phyloP scores from a whole-genome alignment of 345 rosid genomes.

The Lepidium africanum region DNA sequence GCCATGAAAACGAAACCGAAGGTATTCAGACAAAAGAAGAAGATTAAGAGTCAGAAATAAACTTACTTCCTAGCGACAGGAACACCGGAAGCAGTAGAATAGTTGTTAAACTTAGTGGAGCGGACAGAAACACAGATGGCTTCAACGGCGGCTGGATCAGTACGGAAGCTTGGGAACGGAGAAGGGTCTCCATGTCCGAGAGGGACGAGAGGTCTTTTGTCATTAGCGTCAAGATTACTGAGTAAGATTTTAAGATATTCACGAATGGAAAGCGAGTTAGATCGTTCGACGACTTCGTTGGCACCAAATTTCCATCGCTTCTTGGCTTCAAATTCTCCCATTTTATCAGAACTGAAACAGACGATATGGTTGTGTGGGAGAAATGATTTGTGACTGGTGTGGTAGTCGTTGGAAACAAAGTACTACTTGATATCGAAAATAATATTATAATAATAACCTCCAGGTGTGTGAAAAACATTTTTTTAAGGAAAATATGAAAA shows the following conservation, averaged over 20 bases:
- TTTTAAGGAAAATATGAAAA: too few species aligned
- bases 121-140: slow-evolving; percentile 21
- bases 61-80: slow-evolving; percentile 23
- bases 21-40: background rate
- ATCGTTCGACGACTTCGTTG: background rate
- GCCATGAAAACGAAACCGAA: too few species aligned
- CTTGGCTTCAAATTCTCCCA: slow-evolving; percentile 4
- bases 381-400: background rate
- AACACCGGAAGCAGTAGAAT: slow-evolving; percentile 4
- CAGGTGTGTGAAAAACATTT: too few species aligned
- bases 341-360: background rate
- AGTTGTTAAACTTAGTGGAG: slow-evolving; percentile 18
- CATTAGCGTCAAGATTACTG: background rate
- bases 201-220: background rate
- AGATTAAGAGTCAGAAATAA: background rate
- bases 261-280: background rate
- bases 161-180: slow-evolving; percentile 16
- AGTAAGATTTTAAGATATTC: background rate
- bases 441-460: too few species aligned
- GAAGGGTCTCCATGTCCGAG: slow-evolving; percentile 29
- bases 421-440: too few species aligned
- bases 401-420: too few species aligned
- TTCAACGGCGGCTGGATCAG: slow-evolving; percentile 17
- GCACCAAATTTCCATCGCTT: slow-evolving; percentile 23
- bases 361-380: background rate